Percentiles rank a stretch among this genome's conserved stretches.
Evolutionary conservation across 2,329 filamentous ascomycete species (phyloP).

Genomic region (Penicillium sp.): DNA sequence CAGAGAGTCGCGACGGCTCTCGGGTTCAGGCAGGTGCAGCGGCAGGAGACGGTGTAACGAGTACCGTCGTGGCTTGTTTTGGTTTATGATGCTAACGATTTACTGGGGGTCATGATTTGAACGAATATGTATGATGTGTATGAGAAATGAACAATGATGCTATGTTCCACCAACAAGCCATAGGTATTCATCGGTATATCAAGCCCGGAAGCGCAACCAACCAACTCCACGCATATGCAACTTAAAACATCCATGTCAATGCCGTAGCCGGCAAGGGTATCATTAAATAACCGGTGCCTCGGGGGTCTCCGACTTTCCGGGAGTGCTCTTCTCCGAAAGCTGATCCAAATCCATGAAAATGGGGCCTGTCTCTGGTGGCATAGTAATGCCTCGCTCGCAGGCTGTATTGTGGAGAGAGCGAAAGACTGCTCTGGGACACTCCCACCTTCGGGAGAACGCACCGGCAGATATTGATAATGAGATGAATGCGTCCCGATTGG

Average conservation of each 20-base stretch:
- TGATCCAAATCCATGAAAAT: slow-evolving; percentile 27
- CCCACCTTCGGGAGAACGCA: slow-evolving; percentile 32
- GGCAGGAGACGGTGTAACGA: slow-evolving; percentile 7
- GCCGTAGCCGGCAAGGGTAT: slow-evolving; percentile 21
- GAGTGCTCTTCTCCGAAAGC: neutral
- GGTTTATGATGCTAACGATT: neutral
- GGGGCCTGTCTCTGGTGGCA: slow-evolving; percentile 29
- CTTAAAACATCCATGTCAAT: neutral
- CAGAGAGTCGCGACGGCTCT: neutral
- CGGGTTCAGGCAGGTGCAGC: neutral
- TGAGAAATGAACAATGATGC: slow-evolving; percentile 1
- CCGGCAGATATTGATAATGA: slow-evolving; percentile 29
- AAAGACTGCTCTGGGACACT: slow-evolving; percentile 14
- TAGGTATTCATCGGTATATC: neutral
- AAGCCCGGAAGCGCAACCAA: slow-evolving; percentile 3
- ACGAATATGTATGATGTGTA: neutral
- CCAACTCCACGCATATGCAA: slow-evolving; percentile 6
- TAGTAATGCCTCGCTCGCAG: slow-evolving; percentile 21
- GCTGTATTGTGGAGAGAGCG: slow-evolving; percentile 27
- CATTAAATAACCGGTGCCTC: neutral
- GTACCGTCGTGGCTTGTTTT: neutral
- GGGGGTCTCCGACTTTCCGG: slow-evolving; percentile 5
- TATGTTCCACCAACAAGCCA: slow-evolving; percentile 4
- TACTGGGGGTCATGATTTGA: neutral
- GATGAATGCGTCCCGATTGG: slow-evolving; percentile 32